Percentiles rank a stretch among this genome's conserved stretches.
These are phyloP conservation scores for Pseudocohnilembus persalinus DNA, from an alignment of 169 alveolate genomes.

Conservation along the genomic window DNA sequence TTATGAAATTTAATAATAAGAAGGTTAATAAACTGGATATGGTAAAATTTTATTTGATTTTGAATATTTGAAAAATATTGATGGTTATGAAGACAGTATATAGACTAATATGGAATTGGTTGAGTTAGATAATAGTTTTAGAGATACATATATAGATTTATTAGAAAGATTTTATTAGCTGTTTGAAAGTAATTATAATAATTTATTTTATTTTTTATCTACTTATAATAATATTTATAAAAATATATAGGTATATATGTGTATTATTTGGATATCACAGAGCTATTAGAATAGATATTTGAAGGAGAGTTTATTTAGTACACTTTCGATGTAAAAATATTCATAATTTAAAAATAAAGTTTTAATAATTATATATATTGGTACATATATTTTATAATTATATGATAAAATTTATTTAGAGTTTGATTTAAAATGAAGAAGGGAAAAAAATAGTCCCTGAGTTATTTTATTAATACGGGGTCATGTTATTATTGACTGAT, in stretches of 20 bases:
- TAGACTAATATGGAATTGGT: slow-evolving; percentile 57
- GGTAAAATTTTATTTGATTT: slow-evolving; percentile 72
- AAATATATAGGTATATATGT: too few species aligned
- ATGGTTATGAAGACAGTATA: slow-evolving; percentile 70
- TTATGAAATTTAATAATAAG: slow-evolving; percentile 49
- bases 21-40: slow-evolving; percentile 64
- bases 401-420: slow-evolving; percentile 8
- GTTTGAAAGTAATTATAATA: slow-evolving; percentile 68
- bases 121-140: slow-evolving; percentile 78
- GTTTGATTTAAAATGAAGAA: slow-evolving; percentile 63
- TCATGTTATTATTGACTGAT: slow-evolving; percentile 77
- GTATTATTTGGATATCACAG: slow-evolving; percentile 69
- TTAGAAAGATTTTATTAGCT: slow-evolving; percentile 77
- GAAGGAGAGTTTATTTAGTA: slow-evolving; percentile 71
- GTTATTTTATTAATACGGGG: slow-evolving; percentile 74
- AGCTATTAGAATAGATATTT: slow-evolving; percentile 56
- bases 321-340: slow-evolving; percentile 42
- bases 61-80: slow-evolving; percentile 65
- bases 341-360: not conserved
- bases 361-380: not conserved
- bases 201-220: too few species aligned
- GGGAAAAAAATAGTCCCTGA: slow-evolving; percentile 75
- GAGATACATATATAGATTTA: slow-evolving; percentile 73
- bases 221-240: too few species aligned
- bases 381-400: not conserved